Evolutionary conservation across 441 rosid species (phyloP), one percentile per base, ranked within the genome.

Genomic region (Eutrema salsugineum): DNA sequence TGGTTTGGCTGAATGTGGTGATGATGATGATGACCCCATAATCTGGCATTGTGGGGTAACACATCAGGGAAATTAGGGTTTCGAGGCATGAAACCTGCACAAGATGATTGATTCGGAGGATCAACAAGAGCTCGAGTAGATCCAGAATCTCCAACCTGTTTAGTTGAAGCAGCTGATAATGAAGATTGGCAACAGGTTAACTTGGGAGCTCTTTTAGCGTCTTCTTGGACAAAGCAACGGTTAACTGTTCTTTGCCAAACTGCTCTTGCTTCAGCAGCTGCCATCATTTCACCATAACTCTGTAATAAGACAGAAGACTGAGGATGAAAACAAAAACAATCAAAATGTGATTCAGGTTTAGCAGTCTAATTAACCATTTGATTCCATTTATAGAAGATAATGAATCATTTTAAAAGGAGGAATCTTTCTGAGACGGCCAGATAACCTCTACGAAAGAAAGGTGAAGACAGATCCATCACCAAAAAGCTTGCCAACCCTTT

Each of bases 141-240:
- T 33, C 68, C 87, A 14, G 86, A 80, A 43, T 56, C 77, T 43
- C 89, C 91, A 54, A 76, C 77, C 32, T 71, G 87, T 73, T 83
- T 87, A 59, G 85, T 62, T 11, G 88, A 77, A 32, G 94, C 73
- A 72, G 87, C 73, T n/a, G 96, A 83, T 8, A 69, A 61, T 1
- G 68, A 63, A 36, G 99, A 88, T 30, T 90, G 97, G 75, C 89
- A 88, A 74, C 79, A 95, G 39, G 99, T 94, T 75, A 95, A 71
- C 80, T 91, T 93, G 20, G 99, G 99, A 78, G 99, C 99, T 80
- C 98, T 81, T 79, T 93, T 93, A 63, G 99, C 98, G 85, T 95
- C 99, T 82, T 95, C 99, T 84, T 95, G 99, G 30, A 95, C 93
- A 81, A 95, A 93, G 82, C 86, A 95, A 72, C 98, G 98, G 70